Evolutionary conservation across 495 filamentous ascomycete species (phyloP), one percentile per base, ranked within the genome.

Genomic region (Arthonia radiata): DNA sequence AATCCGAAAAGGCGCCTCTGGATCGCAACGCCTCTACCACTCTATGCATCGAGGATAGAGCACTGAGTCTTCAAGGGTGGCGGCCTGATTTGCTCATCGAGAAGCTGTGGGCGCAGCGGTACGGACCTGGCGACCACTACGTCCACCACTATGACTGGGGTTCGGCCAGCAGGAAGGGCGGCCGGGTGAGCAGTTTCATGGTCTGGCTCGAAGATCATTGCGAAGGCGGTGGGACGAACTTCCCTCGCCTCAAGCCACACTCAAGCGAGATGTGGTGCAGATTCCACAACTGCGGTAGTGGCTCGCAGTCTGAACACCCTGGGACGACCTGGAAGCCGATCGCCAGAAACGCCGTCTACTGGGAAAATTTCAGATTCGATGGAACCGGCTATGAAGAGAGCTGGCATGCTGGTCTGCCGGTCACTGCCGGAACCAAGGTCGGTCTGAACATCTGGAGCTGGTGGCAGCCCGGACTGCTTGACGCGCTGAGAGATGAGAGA

Each of bases 401-500:
- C 18, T 57, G 73, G 46, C 74, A 81, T 53, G 70, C 70, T 4
- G 69, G 70, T 17, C 39, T 73, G 39, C 69, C 71, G 18, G 70
- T 79, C 4, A 59, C 52, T 21, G 51, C 48, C 30, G 74, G 74
- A 14, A 58, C 46, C 28, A 81, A 81, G 55, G 57, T 77, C 27
- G 74, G 72, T n/a, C 58, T 81, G 65, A 81, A 81, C 51, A 72
- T 79, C 38, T 81, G 72, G 72, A 69, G 56, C 49, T n/a, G n/a
- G n/a, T n/a, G n/a, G n/a, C n/a, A n/a, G n/a, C n/a, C n/a, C n/a
- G n/a, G n/a, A n/a, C n/a, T n/a, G n/a, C n/a, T n/a, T n/a, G n/a
- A n/a, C n/a, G n/a, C n/a, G n/a, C n/a, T n/a, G n/a, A n/a, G n/a
- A n/a, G n/a, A n/a, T n/a, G n/a, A n/a, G n/a, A n/a, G n/a, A n/a